Evolutionary conservation across 257 asterid genomes (phyloP).

Genomic region (Dorcoceras hygrometricum): DNA sequence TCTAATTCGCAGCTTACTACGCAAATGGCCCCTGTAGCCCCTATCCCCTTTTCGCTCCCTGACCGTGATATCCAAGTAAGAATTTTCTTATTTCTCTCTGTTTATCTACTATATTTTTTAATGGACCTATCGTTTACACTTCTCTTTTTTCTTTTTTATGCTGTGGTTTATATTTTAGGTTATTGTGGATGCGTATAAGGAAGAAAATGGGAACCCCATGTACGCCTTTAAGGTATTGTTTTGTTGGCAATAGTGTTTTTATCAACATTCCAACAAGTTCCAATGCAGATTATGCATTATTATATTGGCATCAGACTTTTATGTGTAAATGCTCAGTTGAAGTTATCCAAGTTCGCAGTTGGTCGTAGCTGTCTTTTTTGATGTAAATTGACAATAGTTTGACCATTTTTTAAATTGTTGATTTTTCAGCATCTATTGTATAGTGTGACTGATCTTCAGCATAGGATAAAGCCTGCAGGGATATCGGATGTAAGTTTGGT

Average conservation of each 20-base stretch:
- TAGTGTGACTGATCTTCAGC: conserved; percentile 87
- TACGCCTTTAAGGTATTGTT: conserved; percentile 81
- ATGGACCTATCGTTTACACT: no score
- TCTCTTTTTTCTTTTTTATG: conserved; percentile 1
- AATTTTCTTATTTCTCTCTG: background rate
- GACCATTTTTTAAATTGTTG: background rate
- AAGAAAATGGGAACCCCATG: conserved; percentile 82
- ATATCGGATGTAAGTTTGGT: conserved; percentile 88
- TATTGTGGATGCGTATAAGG: conserved; percentile 89
- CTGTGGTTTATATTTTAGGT: conserved; percentile 41
- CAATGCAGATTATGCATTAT: background rate
- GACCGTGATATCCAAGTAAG: conserved; percentile 89
- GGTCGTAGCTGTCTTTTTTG: no score
- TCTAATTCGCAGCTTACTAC: conserved; percentile 80
- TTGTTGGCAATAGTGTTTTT: background rate
- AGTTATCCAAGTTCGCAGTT: background rate
- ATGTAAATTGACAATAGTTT: background rate
- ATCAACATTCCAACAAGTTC: background rate
- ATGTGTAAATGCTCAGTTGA: background rate
- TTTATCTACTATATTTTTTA: background rate
- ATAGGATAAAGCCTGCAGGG: conserved; percentile 78
- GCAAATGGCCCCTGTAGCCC: conserved; percentile 99
- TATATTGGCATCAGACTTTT: background rate
- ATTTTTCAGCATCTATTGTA: conserved; percentile 87
- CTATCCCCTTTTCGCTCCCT: conserved; percentile 84